Percentiles rank a stretch among this genome's conserved stretches.
Evolutionary conservation across 768 basidiomycete genomes (phyloP).

Genomic region (Kwoniella pini): DNA sequence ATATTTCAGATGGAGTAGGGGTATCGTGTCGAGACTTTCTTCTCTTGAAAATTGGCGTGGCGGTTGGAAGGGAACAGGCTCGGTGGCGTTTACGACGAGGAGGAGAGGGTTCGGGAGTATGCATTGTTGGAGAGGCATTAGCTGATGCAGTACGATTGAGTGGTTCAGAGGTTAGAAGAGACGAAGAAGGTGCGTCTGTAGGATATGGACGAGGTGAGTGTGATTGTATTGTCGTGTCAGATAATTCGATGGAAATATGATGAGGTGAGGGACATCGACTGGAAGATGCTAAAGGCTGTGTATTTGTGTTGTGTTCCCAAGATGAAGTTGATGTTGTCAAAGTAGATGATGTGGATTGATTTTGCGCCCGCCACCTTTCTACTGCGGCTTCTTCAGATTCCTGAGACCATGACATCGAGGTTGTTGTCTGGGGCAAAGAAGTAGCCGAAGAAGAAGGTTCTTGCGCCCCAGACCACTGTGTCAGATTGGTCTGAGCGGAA

Average conservation of each 20-base stretch:
- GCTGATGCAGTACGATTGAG: constrained; percentile 33
- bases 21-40: constrained; percentile 21
- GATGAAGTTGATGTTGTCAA: neutral
- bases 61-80: constrained; percentile 28
- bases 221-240: neutral
- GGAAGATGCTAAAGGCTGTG: constrained; percentile 25
- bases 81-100: constrained; percentile 20
- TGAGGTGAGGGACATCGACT: constrained; percentile 25
- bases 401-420: constrained; percentile 16
- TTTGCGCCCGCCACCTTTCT: constrained; percentile 13
- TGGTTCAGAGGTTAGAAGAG: constrained; percentile 40
- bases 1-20: constrained; percentile 30
- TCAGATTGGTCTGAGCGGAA: constrained; percentile 16
- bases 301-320: constrained; percentile 7
- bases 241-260: constrained; percentile 7
- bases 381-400: constrained; percentile 21
- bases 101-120: constrained; percentile 4
- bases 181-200: constrained; percentile 15
- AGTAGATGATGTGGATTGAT: neutral
- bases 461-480: constrained; percentile 18
- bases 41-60: constrained; percentile 31
- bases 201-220: constrained; percentile 5
- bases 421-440: neutral
- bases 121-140: constrained; percentile 12
- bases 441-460: constrained; percentile 15